phyloP scores from a whole-genome alignment of 2,329 filamentous ascomycete species.

The Trichoderma simmonsii region DNA sequence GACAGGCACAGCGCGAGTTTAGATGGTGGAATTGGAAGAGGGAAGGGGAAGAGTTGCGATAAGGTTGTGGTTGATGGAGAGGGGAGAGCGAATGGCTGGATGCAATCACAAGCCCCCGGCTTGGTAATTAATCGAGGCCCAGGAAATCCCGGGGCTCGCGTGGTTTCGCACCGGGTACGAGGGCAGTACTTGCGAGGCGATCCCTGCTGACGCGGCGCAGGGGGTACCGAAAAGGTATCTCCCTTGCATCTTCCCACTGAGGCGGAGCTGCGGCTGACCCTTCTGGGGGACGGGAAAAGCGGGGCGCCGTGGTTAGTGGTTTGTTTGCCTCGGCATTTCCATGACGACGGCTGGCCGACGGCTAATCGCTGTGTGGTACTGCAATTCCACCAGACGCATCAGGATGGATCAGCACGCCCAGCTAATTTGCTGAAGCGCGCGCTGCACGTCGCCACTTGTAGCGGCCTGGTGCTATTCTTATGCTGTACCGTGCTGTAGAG shows the following conservation, averaged over 20 bases:
- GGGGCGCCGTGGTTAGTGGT: background rate
- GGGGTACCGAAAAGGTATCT: constrained; percentile 6
- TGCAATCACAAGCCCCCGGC: constrained; percentile 16
- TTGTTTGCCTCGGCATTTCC: constrained; percentile 18
- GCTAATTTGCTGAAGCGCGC: background rate
- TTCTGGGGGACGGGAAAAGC: constrained; percentile 9
- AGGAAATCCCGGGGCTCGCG: constrained; percentile 11
- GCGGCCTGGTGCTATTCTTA: background rate
- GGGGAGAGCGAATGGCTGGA: constrained; percentile 5
- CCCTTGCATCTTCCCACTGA: background rate
- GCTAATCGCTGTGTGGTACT: background rate
- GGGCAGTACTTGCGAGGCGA: background rate
- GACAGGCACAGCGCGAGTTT: background rate
- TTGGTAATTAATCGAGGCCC: constrained; percentile 12
- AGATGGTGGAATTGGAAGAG: background rate
- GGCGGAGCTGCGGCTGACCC: constrained; percentile 14
- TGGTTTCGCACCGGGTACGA: constrained; percentile 12
- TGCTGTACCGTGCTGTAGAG: background rate
- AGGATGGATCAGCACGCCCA: background rate
- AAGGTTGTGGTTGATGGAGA: background rate
- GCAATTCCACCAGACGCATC: background rate
- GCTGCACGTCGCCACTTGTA: background rate
- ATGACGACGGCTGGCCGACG: background rate
- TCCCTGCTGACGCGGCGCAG: background rate
- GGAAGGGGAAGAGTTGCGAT: background rate